phyloP scores from a whole-genome alignment of 495 filamentous ascomycete genomes.

The Tuber indicum region DNA sequence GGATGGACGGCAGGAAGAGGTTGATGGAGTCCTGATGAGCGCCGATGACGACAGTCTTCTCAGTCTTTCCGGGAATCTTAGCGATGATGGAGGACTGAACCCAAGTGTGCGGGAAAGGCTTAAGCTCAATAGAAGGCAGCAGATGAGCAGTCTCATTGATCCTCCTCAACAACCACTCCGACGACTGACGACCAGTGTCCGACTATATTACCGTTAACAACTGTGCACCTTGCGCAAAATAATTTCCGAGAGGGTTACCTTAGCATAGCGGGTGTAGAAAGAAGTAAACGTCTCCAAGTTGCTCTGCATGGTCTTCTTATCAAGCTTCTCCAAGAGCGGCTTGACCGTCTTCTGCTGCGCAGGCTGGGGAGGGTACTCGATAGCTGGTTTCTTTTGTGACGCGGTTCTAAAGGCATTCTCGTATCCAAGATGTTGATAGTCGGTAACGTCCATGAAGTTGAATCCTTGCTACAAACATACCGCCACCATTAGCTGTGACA shows the following conservation, averaged over 20 bases:
- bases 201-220: constrained; percentile 47
- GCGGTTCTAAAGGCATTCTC: constrained; percentile 41
- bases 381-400: constrained; percentile 44
- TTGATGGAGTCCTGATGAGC: constrained; percentile 85
- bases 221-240: neutral
- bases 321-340: constrained; percentile 60
- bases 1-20: constrained; percentile 74
- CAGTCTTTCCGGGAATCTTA: constrained; percentile 76
- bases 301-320: constrained; percentile 67
- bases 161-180: constrained; percentile 73
- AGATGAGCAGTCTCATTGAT: constrained; percentile 63
- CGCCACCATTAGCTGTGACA: neutral
- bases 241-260: constrained; percentile 33
- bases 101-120: constrained; percentile 77
- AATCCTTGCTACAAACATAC: constrained; percentile 57
- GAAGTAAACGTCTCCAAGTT: constrained; percentile 72
- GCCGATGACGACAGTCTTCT: constrained; percentile 73
- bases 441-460: constrained; percentile 94
- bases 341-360: constrained; percentile 59
- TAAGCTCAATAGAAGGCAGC: constrained; percentile 65
- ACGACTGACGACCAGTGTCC: constrained; percentile 73
- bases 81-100: constrained; percentile 88
- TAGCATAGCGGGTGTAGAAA: constrained; percentile 87
- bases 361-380: constrained; percentile 62
- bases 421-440: constrained; percentile 54